These are phyloP conservation scores for Huntiella bhutanensis DNA, from an alignment of 2,329 filamentous ascomycete genomes.

Conservation along the genomic window DNA sequence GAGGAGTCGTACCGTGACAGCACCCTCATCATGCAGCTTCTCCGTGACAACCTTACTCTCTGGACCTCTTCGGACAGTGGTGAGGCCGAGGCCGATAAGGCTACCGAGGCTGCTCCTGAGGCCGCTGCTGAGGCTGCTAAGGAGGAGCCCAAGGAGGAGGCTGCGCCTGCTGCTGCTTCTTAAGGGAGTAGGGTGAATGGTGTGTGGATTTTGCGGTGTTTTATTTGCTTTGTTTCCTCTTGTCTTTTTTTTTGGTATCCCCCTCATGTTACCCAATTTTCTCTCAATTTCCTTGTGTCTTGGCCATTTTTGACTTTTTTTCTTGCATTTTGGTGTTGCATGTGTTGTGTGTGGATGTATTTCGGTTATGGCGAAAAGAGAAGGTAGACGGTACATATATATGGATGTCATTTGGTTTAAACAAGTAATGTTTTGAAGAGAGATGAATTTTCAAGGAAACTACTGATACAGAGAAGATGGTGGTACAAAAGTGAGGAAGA, in stretches of 20 bases:
- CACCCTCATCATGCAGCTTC: constrained; percentile 97
- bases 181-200: constrained; percentile 3
- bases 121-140: constrained; percentile 25
- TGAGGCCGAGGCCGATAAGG: constrained; percentile 51
- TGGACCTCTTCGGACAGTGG: constrained; percentile 88
- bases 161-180: constrained; percentile 20
- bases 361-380: neutral
- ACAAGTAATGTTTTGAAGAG: neutral
- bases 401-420: neutral
- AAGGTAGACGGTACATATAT: neutral
- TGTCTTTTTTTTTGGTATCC: constrained; percentile 3
- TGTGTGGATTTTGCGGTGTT: neutral
- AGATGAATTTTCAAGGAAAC: neutral
- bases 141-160: constrained; percentile 26
- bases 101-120: constrained; percentile 34
- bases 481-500: neutral
- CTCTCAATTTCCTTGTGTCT: constrained; percentile 1
- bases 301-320: neutral
- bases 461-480: neutral
- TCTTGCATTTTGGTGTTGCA: too few relatives aligned
- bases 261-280: neutral
- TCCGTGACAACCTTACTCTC: constrained; percentile 93
- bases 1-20: constrained; percentile 98
- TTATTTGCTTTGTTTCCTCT: constrained; percentile 6
- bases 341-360: too few relatives aligned